Percentiles rank a stretch among this genome's conserved stretches.
These are phyloP conservation scores for Orbilia quercus DNA, from an alignment of 2,329 filamentous ascomycete genomes.

Conservation along the genomic window DNA sequence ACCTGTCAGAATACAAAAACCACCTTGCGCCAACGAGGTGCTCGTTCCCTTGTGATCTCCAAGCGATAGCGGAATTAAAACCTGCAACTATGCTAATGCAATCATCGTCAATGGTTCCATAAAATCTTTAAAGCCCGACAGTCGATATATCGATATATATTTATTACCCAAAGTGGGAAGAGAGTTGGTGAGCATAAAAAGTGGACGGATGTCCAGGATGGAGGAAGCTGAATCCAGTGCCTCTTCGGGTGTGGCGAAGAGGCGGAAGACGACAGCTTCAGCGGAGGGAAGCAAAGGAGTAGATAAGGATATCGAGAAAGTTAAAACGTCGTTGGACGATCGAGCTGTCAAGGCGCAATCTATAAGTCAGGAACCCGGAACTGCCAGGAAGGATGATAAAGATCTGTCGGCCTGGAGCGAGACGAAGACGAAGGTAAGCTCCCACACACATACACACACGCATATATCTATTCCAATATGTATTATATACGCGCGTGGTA, in stretches of 20 bases:
- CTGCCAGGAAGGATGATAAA: conserved; percentile 64
- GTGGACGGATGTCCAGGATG: conserved; percentile 38
- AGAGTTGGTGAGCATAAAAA: no score
- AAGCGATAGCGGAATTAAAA: no score
- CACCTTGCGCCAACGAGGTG: conserved; percentile 5
- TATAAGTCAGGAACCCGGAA: conserved; percentile 62
- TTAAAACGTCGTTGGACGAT: conserved; percentile 29
- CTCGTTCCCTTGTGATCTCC: conserved; percentile 9
- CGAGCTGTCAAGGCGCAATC: conserved; percentile 1
- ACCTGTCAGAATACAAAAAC: conserved; percentile 20
- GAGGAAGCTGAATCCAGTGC: conserved; percentile 42
- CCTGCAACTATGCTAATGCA: conserved; percentile 43
- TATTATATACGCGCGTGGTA: conserved; percentile 5
- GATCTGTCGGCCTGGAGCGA: conserved; percentile 79
- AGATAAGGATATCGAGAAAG: conserved; percentile 35
- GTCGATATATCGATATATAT: no score
- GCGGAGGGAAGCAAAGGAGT: conserved; percentile 21
- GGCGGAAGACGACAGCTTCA: conserved; percentile 23
- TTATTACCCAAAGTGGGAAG: conserved; percentile 8
- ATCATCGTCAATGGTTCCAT: conserved; percentile 37
- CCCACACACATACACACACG: no score
- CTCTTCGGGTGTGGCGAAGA: conserved; percentile 26
- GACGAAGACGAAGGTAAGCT: conserved; percentile 76
- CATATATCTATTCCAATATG: no score
- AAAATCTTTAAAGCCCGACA: conserved; percentile 9